A percentile compares a stretch with the other conserved stretches of the same genome.
phyloP scores from a whole-genome alignment of 148 eudicot species.

The Nyssa sinensis region DNA sequence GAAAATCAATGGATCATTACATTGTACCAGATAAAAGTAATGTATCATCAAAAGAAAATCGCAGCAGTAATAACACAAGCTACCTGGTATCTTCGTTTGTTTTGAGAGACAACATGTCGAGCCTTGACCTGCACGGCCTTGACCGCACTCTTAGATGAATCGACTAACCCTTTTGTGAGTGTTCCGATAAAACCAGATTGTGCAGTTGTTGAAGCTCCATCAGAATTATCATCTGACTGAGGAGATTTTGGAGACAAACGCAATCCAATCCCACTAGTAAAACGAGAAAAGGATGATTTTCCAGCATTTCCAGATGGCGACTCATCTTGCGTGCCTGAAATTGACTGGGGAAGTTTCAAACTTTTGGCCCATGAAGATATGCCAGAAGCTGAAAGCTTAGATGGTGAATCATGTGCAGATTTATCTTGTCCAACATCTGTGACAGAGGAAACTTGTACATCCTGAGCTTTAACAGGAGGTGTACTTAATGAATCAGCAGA shows the following conservation, averaged over 20 bases:
- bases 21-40: not conserved
- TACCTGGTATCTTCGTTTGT: constrained; percentile 98
- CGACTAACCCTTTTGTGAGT: constrained; percentile 85
- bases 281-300: constrained; percentile 73
- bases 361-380: constrained; percentile 79
- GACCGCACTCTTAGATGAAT: constrained; percentile 87
- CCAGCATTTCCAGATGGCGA: constrained; percentile 50
- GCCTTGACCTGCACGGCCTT: constrained; percentile 96
- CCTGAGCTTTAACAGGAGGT: constrained; percentile 31
- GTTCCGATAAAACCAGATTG: constrained; percentile 74
- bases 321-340: constrained; percentile 54
- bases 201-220: constrained; percentile 45
- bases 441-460: constrained; percentile 32
- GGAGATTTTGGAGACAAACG: constrained; percentile 77
- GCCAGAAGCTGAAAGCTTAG: constrained; percentile 59
- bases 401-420: constrained; percentile 39
- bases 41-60: not conserved
- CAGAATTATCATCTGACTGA: constrained; percentile 53
- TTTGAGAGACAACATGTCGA: constrained; percentile 96
- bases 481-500: constrained; percentile 42
- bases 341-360: constrained; percentile 65
- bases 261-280: constrained; percentile 70
- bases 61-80: not conserved
- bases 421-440: constrained; percentile 31
- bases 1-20: not conserved